Evolutionary conservation across 2,329 filamentous ascomycete genomes (phyloP), one percentile per base, ranked within the genome.

Genomic region (Ophiostoma fasciatum): DNA sequence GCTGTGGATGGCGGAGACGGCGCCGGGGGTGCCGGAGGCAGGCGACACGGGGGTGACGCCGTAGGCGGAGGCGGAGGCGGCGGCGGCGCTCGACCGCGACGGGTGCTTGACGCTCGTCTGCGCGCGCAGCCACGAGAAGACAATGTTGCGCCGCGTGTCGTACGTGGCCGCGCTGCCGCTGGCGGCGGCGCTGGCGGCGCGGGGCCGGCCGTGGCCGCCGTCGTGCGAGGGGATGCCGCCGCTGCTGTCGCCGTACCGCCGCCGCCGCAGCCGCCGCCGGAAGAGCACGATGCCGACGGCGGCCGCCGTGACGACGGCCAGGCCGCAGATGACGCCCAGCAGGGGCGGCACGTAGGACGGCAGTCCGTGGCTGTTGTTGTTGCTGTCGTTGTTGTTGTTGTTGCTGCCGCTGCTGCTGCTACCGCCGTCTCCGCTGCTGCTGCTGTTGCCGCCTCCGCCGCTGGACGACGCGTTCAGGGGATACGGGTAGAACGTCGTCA

Each of bases 401-500:
- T 29, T 12, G 18, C 14, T 7, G 33, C 6, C 9, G 38, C 32
- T 23, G 38, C 21, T 5, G 19, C 11, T 12, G 32, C 54, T 55
- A 10, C 4, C 3, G 8, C n/a, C n/a, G n/a, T n/a, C n/a, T n/a
- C n/a, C n/a, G n/a, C n/a, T n/a, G n/a, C 9, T 10, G 22, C 9
- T 23, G 3, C 9, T 4, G 21, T 22, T 22, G 21, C 21, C 21
- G 22, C 22, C 12, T 4, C 22, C 22, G 8, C 9, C 5, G 4
- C 9, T 10, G 9, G 22, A 23, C 5, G 22, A 7, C 5, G 22
- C 3, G 13, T 22, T 39, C 4, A 58, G 48, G 8, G 51, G 47
- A 44, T 81, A 82, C 0, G 77, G 76, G 47, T 73, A 81, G 49
- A 66, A 77, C 0, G 59, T 65, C 6, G 55, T 59, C 29, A 81